A percentile compares a stretch with the other conserved stretches of the same genome.
phyloP scores from a whole-genome alignment of 73 alveolate species.

The Paramecium bursaria region DNA sequence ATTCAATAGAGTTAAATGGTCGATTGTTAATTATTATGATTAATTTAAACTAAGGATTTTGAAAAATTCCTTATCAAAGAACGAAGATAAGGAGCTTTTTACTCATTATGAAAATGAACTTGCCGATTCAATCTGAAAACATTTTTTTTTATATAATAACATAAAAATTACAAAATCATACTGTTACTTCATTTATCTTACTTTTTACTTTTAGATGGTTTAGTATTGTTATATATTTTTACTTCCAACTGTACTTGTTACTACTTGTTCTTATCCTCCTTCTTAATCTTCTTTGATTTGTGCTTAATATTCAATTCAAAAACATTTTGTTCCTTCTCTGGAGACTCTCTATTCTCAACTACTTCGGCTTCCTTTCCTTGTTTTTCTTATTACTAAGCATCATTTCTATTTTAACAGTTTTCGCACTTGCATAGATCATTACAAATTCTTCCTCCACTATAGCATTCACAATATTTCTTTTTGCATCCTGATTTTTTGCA shows the following conservation, averaged over 20 bases:
- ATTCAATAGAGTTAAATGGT: no score
- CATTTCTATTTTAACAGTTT: slow-evolving; percentile 55
- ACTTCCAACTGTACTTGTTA: neutral
- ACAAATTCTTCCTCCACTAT: slow-evolving; percentile 70
- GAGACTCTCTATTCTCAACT: neutral
- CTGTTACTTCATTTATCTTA: neutral
- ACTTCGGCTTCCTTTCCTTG: neutral
- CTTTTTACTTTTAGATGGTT: neutral
- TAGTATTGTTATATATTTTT: no score
- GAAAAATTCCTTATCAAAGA: no score
- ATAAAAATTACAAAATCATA: neutral
- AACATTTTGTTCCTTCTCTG: no score
- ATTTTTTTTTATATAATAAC: no score
- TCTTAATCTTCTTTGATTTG: neutral
- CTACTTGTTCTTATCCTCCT: neutral
- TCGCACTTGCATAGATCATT: slow-evolving; percentile 73
- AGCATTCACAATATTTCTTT: slow-evolving; percentile 83
- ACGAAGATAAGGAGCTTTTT: no score
- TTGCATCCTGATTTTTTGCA: slow-evolving; percentile 80
- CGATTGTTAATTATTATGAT: no score
- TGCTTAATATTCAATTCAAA: neutral
- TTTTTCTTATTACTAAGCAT: slow-evolving; percentile 29
- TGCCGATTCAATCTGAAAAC: no score
- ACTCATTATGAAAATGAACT: no score
- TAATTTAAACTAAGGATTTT: no score